Conservation (phyloP, 148 eudicot species). For the Chenopodium quinoa region DNA sequence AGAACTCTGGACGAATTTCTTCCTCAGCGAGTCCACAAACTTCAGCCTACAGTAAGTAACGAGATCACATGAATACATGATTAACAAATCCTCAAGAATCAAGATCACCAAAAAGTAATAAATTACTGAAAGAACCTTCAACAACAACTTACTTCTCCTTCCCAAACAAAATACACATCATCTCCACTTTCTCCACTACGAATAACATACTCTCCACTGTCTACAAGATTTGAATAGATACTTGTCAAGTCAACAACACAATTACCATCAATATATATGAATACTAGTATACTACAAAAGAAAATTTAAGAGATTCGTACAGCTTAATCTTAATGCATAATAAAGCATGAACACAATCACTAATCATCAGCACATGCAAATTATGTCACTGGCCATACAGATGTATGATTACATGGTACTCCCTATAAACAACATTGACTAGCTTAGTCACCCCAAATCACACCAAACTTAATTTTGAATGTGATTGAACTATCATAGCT, state of each 20-base stretch:
- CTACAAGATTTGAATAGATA: conserved; percentile 32
- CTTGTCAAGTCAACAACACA: conserved; percentile 1
- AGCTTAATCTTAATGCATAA: background rate
- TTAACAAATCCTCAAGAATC: background rate
- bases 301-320: background rate
- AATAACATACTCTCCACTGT: conserved; percentile 68
- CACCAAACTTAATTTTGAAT: background rate
- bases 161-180: conserved; percentile 81
- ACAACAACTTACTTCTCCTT: conserved; percentile 65
- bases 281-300: background rate
- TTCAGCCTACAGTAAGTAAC: conserved; percentile 56
- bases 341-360: background rate
- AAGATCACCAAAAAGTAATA: background rate
- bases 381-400: background rate
- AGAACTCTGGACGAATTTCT: conserved; percentile 61
- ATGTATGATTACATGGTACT: too few species aligned
- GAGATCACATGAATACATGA: background rate
- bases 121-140: background rate
- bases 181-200: conserved; percentile 63
- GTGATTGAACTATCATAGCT: too few species aligned
- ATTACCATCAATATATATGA: background rate
- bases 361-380: background rate
- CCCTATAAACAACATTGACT: too few species aligned
- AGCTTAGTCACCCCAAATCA: background rate
- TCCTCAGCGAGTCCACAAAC: conserved; percentile 59